Percentiles rank a stretch among this genome's conserved stretches.
These are phyloP conservation scores for Neurospora discreta DNA, from an alignment of 495 filamentous ascomycete species.

Conservation along the genomic window DNA sequence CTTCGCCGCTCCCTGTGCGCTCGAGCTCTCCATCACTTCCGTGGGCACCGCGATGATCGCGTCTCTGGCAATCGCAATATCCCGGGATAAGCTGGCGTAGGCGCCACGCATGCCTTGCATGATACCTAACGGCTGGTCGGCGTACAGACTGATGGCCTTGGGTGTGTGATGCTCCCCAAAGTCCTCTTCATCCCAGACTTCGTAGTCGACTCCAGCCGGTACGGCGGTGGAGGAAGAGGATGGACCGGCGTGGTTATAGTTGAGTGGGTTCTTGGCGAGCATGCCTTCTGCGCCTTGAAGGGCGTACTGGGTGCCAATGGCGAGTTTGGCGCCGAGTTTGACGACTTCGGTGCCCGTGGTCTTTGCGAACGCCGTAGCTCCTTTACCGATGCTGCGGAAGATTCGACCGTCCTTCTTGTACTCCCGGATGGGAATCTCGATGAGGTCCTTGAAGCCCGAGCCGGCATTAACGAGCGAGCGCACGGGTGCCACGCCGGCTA, in stretches of 20 bases:
- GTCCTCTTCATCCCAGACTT: slow-evolving; percentile 54
- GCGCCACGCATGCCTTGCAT: slow-evolving; percentile 76
- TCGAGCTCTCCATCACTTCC: slow-evolving; percentile 78
- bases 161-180: slow-evolving; percentile 43
- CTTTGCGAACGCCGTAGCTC: slow-evolving; percentile 76
- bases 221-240: slow-evolving; percentile 8
- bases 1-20: slow-evolving; percentile 67
- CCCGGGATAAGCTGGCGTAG: slow-evolving; percentile 69
- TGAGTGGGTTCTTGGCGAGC: slow-evolving; percentile 40
- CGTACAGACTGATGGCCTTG: slow-evolving; percentile 77
- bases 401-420: slow-evolving; percentile 91
- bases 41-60: slow-evolving; percentile 91
- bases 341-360: slow-evolving; percentile 87
- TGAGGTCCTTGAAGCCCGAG: slow-evolving; percentile 70
- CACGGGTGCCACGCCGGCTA: slow-evolving; percentile 84
- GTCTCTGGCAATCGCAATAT: slow-evolving; percentile 72
- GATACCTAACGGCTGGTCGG: slow-evolving; percentile 82
- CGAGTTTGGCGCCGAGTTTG: slow-evolving; percentile 86
- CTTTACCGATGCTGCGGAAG: slow-evolving; percentile 83
- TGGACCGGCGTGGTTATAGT: not conserved
- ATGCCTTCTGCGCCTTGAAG: slow-evolving; percentile 80
- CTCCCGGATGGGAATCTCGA: slow-evolving; percentile 81
- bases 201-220: slow-evolving; percentile 17
- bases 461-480: slow-evolving; percentile 84
- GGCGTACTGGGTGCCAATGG: slow-evolving; percentile 85